Conservation (phyloP, 495 filamentous ascomycete genomes). For the Hypoxylon fragiforme region DNA sequence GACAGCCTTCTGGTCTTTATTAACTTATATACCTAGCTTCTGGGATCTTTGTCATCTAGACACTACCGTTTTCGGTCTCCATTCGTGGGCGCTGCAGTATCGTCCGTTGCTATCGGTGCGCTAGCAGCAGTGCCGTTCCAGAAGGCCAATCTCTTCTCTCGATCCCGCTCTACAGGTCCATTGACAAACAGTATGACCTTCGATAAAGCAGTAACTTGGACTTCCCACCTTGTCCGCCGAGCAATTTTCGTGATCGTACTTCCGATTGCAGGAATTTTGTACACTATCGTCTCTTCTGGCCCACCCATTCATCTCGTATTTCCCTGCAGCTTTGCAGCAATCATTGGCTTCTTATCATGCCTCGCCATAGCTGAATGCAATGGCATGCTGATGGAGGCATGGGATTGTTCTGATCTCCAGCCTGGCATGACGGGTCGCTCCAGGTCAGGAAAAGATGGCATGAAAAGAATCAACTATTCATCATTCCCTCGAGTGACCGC, state of each 20-base stretch:
- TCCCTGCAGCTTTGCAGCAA: slow-evolving; percentile 66
- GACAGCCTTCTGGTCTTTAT: background rate
- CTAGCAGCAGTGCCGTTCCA: slow-evolving; percentile 70
- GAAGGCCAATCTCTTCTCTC: slow-evolving; percentile 67
- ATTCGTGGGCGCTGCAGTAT: slow-evolving; percentile 63
- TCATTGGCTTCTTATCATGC: slow-evolving; percentile 68
- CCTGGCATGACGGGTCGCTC: slow-evolving; percentile 61
- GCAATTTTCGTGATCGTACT: slow-evolving; percentile 66
- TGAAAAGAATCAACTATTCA: slow-evolving; percentile 63
- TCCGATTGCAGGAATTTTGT: slow-evolving; percentile 64
- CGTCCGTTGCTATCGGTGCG: slow-evolving; percentile 66
- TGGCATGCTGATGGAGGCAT: slow-evolving; percentile 78
- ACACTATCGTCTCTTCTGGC: slow-evolving; percentile 65
- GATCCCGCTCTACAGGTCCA: slow-evolving; percentile 57
- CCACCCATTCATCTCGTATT: slow-evolving; percentile 58
- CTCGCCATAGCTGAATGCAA: slow-evolving; percentile 76
- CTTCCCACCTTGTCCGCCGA: slow-evolving; percentile 67
- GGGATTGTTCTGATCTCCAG: slow-evolving; percentile 72
- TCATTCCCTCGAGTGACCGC: slow-evolving; percentile 69
- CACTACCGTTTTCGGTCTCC: slow-evolving; percentile 64
- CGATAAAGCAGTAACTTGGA: slow-evolving; percentile 62
- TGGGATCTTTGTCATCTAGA: slow-evolving; percentile 66
- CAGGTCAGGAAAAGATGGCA: slow-evolving; percentile 47
- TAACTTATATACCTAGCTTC: slow-evolving; percentile 53
- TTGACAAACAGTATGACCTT: slow-evolving; percentile 63